Percentiles rank a stretch among this genome's conserved stretches.
Evolutionary conservation across 2,329 filamentous ascomycete genomes (phyloP).

Genomic region (Pseudodiploospora longispora): DNA sequence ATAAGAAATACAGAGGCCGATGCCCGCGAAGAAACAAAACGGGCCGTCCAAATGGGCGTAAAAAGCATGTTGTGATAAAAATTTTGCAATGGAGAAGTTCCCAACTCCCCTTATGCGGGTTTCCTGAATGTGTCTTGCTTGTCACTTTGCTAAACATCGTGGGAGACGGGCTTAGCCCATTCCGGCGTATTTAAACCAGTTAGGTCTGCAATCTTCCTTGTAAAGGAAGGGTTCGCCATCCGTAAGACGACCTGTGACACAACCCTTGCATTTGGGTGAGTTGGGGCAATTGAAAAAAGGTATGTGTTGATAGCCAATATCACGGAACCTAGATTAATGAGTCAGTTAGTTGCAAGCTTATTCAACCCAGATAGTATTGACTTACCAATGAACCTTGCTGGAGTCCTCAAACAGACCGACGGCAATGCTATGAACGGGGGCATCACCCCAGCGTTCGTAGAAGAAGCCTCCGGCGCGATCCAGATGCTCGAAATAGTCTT

Average conservation of each 20-base stretch:
- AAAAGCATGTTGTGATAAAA: no score
- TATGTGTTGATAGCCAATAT: slow-evolving; percentile 97
- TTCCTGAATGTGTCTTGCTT: no score
- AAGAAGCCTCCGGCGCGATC: slow-evolving; percentile 98
- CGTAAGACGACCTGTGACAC: slow-evolving; percentile 77
- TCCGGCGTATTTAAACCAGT: slow-evolving; percentile 94
- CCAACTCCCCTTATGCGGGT: no score
- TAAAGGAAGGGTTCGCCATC: slow-evolving; percentile 80
- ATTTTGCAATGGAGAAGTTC: no score
- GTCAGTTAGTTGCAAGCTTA: background rate
- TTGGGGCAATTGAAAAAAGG: slow-evolving; percentile 99
- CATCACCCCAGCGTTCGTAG: slow-evolving; percentile 97
- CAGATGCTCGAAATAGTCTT: slow-evolving; percentile 93
- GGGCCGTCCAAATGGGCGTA: no score
- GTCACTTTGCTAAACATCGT: no score
- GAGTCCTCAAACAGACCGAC: slow-evolving; percentile 87
- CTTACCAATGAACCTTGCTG: slow-evolving; percentile 86
- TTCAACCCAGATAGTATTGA: slow-evolving; percentile 10
- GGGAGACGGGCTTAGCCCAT: slow-evolving; percentile 48
- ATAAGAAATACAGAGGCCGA: no score
- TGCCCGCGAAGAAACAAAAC: no score
- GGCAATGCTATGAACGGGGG: slow-evolving; percentile 91
- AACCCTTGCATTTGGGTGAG: slow-evolving; percentile 85
- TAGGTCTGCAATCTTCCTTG: slow-evolving; percentile 87
- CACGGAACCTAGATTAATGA: slow-evolving; percentile 72